A percentile compares a stretch with the other conserved stretches of the same genome.
These are phyloP conservation scores for Lentinula sp. DNA, from an alignment of 768 basidiomycete species.

Conservation along the genomic window DNA sequence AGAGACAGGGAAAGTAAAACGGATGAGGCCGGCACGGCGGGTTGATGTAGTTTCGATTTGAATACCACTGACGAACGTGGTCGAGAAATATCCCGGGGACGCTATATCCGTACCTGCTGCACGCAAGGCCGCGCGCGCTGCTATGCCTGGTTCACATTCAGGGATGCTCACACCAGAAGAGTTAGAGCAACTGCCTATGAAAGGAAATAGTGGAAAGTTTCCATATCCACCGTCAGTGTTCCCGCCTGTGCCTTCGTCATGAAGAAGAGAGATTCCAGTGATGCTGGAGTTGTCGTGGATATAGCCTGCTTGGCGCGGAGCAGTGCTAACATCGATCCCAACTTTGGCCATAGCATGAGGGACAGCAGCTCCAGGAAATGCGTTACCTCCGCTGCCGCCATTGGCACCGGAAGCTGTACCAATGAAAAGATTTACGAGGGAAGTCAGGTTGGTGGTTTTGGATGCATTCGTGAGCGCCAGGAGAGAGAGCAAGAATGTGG, in stretches of 20 bases:
- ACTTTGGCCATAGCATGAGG: conserved; percentile 53
- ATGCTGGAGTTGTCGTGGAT: conserved; percentile 38
- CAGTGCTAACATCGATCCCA: conserved; percentile 43
- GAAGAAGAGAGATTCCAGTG: conserved; percentile 40
- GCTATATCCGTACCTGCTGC: conserved; percentile 40
- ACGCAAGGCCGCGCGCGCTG: conserved; percentile 32
- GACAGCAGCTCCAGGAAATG: conserved; percentile 41
- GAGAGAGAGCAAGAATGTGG: background rate
- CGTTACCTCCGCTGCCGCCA: conserved; percentile 42
- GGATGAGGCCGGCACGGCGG: conserved; percentile 51
- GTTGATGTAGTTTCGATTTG: conserved; percentile 56
- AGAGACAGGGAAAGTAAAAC: conserved; percentile 47
- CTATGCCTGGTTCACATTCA: conserved; percentile 33
- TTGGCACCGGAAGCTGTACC: conserved; percentile 41
- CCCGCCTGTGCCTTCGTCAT: conserved; percentile 51
- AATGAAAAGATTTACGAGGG: conserved; percentile 46
- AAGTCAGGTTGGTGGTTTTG: conserved; percentile 27
- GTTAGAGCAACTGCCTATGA: conserved; percentile 11
- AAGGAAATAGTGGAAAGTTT: conserved; percentile 45
- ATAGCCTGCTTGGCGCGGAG: conserved; percentile 46
- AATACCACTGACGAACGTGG: conserved; percentile 39
- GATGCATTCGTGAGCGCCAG: background rate
- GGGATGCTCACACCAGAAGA: conserved; percentile 17
- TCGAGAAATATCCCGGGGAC: conserved; percentile 42
- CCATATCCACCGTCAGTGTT: conserved; percentile 45